Evolutionary conservation across 108 stramenopile genomes (phyloP).

Genomic region (Fragilaria crotonensis): DNA sequence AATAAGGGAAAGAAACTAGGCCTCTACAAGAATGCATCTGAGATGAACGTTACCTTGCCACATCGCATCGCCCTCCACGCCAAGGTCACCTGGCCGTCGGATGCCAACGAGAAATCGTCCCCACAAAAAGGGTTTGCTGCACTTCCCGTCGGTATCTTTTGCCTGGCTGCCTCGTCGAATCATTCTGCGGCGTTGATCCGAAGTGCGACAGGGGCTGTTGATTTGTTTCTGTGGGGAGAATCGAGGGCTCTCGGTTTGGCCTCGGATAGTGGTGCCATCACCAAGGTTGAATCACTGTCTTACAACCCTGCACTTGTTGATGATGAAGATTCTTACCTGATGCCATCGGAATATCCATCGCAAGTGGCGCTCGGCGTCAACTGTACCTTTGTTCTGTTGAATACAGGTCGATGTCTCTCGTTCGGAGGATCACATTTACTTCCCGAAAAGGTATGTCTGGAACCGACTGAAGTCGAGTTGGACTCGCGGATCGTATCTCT

Average conservation of each 20-base stretch:
- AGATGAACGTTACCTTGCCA: constrained; percentile 49
- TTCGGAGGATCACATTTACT: constrained; percentile 16
- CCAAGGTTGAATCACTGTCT: constrained; percentile 25
- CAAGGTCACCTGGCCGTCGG: constrained; percentile 28
- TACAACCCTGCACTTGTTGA: constrained; percentile 8
- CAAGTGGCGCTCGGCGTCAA: constrained; percentile 54
- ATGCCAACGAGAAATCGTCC: neutral
- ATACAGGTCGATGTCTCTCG: constrained; percentile 44
- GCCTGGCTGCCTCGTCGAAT: constrained; percentile 58
- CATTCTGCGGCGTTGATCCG: constrained; percentile 78
- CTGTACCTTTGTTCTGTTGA: constrained; percentile 63
- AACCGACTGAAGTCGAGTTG: constrained; percentile 45
- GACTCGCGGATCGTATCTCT: constrained; percentile 29
- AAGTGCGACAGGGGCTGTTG: constrained; percentile 58
- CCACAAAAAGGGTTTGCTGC: neutral
- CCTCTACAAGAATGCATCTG: constrained; percentile 33
- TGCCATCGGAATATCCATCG: constrained; percentile 28
- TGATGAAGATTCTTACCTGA: constrained; percentile 4
- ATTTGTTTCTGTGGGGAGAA: constrained; percentile 79
- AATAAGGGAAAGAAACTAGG: constrained; percentile 75
- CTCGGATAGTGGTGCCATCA: constrained; percentile 15
- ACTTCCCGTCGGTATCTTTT: constrained; percentile 63
- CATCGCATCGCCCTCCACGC: constrained; percentile 75
- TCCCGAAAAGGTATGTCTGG: neutral
- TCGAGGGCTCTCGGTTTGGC: constrained; percentile 47